Evolutionary conservation across 2,329 filamentous ascomycete species (phyloP), one percentile per base, ranked within the genome.

Genomic region (Paracamarosporium sp.): DNA sequence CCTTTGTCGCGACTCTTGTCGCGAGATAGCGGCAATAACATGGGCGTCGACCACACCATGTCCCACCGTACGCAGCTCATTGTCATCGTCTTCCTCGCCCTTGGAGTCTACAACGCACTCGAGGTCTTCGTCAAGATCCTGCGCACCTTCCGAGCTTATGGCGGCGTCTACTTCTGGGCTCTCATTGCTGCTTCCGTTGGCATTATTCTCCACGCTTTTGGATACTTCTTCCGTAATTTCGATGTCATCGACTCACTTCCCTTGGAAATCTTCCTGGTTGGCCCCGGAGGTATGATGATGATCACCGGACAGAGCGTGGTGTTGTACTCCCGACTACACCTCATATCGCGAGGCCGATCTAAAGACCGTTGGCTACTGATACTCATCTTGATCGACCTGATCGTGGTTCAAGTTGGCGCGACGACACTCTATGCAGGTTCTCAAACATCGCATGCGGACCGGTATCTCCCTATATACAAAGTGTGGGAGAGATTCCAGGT

Each of bases 401-500:
- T 68, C 30, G 45, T 66, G n/a, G 51, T 57, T 30, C 83, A 88
- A 61, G 70, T 83, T 0, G 80, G 83, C 1, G 82, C 82, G 11
- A 82, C 81, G 1, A 76, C 86, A 1, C 71, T 88, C 25, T 80
- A 82, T 2, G 85, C 79, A 56, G 85, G 82, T 5, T 73, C 80
- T 2, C 82, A 82, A 58, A 45, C 35, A 38, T 27, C 51, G 3
- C 47, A 56, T 4, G 55, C 64, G 3, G 45, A n/a, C 5, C 53
- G 24, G 17, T 61, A 44, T 38, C 20, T 61, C 2, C 25, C 36
- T 5, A 15, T 57, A 5, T 68, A 61, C 55, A 30, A 24, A 2
- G 63, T 75, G 25, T 78, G 70, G 66, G 77, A 80, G 53, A 73
- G 70, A 52, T 64, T 79, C 30, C 78, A 80, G 59, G 68, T 79